A percentile compares a stretch with the other conserved stretches of the same genome.
Evolutionary conservation across 352 stramenopile species (phyloP).

Genomic region (Peronospora belbahrii): DNA sequence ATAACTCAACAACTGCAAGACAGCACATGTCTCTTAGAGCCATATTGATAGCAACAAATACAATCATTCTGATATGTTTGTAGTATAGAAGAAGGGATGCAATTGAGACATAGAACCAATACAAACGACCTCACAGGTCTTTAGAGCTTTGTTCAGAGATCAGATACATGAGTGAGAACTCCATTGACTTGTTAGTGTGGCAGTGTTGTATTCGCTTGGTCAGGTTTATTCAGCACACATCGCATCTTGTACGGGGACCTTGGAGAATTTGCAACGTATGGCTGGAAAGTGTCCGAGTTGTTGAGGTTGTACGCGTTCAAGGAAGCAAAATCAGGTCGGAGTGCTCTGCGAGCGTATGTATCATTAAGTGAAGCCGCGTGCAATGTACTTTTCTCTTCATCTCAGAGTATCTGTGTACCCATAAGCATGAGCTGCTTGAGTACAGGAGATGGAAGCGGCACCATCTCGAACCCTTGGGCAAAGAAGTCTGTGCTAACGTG

Average conservation of each 20-base stretch:
- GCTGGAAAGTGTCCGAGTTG: not conserved
- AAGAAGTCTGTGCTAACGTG: conserved; percentile 97
- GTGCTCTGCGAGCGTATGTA: conserved; percentile 92
- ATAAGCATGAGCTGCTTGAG: conserved; percentile 95
- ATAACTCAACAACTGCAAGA: too few relatives aligned
- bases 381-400: conserved; percentile 96
- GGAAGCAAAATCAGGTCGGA: conserved; percentile 96
- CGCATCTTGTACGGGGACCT: conserved; percentile 96
- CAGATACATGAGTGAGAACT: not conserved
- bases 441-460: conserved; percentile 90
- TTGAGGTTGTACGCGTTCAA: conserved; percentile 88
- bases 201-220: conserved; percentile 98
- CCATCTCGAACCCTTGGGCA: conserved; percentile 97
- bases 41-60: too few relatives aligned
- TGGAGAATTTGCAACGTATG: conserved; percentile 46
- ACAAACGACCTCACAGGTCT: conserved; percentile 95
- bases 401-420: conserved; percentile 97
- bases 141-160: conserved; percentile 94
- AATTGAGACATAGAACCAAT: conserved; percentile 97
- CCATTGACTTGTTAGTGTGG: too few relatives aligned
- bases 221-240: conserved; percentile 96
- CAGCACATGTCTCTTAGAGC: too few relatives aligned
- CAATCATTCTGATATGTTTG: too few relatives aligned
- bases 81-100: too few relatives aligned
- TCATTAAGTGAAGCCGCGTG: conserved; percentile 95